A percentile compares a stretch with the other conserved stretches of the same genome.
These are phyloP conservation scores for Carallia brachiata DNA, from an alignment of 345 rosid genomes.

Conservation along the genomic window DNA sequence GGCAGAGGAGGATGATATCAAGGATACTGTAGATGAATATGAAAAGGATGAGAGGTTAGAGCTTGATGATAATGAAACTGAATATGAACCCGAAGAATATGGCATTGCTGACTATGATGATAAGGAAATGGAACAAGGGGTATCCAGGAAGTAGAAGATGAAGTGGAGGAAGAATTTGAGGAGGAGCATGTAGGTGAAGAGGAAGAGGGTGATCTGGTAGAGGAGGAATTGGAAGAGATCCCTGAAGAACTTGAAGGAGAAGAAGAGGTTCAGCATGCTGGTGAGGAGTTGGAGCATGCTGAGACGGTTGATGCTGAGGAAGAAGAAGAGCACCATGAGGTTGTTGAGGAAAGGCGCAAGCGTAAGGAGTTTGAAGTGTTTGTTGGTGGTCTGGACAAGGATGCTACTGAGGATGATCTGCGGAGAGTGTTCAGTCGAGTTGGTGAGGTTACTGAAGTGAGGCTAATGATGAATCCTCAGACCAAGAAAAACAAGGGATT, in stretches of 20 bases:
- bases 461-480: constrained; percentile 87
- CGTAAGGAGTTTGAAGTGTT: constrained; percentile 96
- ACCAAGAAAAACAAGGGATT: constrained; percentile 95
- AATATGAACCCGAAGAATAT: constrained; percentile 48
- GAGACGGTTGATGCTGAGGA: constrained; percentile 49
- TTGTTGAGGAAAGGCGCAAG: constrained; percentile 82
- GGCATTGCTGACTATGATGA: constrained; percentile 61
- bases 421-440: constrained; percentile 71
- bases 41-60: constrained; percentile 76
- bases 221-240: constrained; percentile 60
- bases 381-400: constrained; percentile 92
- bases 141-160: constrained; percentile 44
- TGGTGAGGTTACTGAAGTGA: constrained; percentile 82
- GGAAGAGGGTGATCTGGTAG: constrained; percentile 63
- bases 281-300: constrained; percentile 45
- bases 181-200: constrained; percentile 59
- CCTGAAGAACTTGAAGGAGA: constrained; percentile 58
- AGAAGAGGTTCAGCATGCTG: constrained; percentile 52
- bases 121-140: constrained; percentile 64
- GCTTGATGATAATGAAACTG: constrained; percentile 77
- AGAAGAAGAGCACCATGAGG: constrained; percentile 66
- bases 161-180: constrained; percentile 58
- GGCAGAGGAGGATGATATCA: constrained; percentile 67
- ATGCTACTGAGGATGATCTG: constrained; percentile 76
- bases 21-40: constrained; percentile 63